A percentile compares a stretch with the other conserved stretches of the same genome.
These are phyloP conservation scores for Ogataea wickerhamii DNA, from an alignment of 805 yeast species.

Conservation along the genomic window DNA sequence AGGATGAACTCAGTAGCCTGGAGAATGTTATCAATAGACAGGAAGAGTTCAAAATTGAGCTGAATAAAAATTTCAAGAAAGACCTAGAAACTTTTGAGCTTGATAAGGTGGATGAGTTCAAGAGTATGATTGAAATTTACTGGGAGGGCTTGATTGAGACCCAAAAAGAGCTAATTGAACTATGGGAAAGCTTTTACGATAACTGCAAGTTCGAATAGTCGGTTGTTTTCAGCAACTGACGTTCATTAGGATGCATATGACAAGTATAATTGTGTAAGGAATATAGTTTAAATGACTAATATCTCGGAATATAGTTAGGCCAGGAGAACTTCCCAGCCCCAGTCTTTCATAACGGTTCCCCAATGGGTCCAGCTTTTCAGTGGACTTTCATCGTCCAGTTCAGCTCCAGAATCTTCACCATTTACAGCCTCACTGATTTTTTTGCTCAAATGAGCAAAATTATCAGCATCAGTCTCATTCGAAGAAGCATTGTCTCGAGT, in stretches of 20 bases:
- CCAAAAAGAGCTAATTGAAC: conserved; percentile 85
- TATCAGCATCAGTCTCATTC: conserved; percentile 17
- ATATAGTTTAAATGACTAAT: no score
- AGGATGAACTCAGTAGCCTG: conserved; percentile 54
- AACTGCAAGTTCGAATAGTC: conserved; percentile 31
- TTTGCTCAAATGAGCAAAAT: conserved; percentile 23
- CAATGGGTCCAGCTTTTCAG: conserved; percentile 56
- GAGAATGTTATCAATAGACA: conserved; percentile 52
- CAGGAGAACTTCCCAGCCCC: conserved; percentile 72
- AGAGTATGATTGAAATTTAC: conserved; percentile 85
- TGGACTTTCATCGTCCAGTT: conserved; percentile 33
- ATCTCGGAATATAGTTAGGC: conserved; percentile 33
- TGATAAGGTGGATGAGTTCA: conserved; percentile 76
- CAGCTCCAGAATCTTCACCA: conserved; percentile 38
- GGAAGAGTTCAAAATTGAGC: conserved; percentile 57
- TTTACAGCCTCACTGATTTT: conserved; percentile 35
- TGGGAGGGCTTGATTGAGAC: conserved; percentile 88
- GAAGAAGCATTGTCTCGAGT: conserved; percentile 7
- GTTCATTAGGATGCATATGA: not conserved
- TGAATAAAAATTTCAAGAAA: conserved; percentile 60
- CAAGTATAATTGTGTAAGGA: no score
- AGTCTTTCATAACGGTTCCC: conserved; percentile 67
- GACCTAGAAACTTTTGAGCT: conserved; percentile 70
- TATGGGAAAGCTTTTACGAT: conserved; percentile 87
- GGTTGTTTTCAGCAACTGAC: no score